phyloP scores from a whole-genome alignment of 176 grass and related monocot genomes.

The Lolium rigidum region DNA sequence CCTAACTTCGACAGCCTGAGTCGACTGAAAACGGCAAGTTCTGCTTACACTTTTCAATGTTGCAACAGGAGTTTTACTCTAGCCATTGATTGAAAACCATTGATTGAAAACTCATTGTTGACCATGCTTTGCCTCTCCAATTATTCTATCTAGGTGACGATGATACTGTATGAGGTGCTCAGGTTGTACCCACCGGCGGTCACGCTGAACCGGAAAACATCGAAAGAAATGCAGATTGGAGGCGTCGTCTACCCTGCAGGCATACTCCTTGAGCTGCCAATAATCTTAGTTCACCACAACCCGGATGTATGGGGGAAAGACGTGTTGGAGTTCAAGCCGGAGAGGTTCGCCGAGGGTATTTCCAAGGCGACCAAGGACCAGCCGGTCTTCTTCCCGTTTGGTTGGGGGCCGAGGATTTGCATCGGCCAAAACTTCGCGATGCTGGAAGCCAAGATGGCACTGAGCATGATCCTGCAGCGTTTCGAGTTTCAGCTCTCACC shows the following conservation, averaged over 20 bases:
- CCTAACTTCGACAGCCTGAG: constrained; percentile 55
- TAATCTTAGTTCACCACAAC: constrained; percentile 66
- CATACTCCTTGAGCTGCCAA: constrained; percentile 53
- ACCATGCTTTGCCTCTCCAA: neutral
- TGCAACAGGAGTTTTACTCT: neutral
- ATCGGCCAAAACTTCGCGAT: constrained; percentile 76
- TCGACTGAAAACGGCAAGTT: constrained; percentile 68
- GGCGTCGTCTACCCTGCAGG: constrained; percentile 59
- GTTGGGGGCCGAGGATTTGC: constrained; percentile 73
- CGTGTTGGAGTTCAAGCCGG: constrained; percentile 60
- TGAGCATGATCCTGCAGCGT: constrained; percentile 65
- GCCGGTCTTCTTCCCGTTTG: constrained; percentile 65
- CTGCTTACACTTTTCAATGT: no score
- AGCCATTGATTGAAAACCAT: neutral
- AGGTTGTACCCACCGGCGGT: constrained; percentile 67
- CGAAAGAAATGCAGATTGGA: constrained; percentile 59
- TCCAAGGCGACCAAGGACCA: constrained; percentile 65
- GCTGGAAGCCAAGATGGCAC: constrained; percentile 75
- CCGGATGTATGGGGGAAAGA: constrained; percentile 68
- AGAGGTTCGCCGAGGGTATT: constrained; percentile 67
- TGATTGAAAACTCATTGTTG: neutral
- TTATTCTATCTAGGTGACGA: constrained; percentile 53
- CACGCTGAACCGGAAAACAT: constrained; percentile 39
- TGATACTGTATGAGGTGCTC: constrained; percentile 81
- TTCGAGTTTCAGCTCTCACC: constrained; percentile 67